A percentile compares a stretch with the other conserved stretches of the same genome.
phyloP scores from a whole-genome alignment of 164 flowering plant species.

The Tetrastigma voinierianum region DNA sequence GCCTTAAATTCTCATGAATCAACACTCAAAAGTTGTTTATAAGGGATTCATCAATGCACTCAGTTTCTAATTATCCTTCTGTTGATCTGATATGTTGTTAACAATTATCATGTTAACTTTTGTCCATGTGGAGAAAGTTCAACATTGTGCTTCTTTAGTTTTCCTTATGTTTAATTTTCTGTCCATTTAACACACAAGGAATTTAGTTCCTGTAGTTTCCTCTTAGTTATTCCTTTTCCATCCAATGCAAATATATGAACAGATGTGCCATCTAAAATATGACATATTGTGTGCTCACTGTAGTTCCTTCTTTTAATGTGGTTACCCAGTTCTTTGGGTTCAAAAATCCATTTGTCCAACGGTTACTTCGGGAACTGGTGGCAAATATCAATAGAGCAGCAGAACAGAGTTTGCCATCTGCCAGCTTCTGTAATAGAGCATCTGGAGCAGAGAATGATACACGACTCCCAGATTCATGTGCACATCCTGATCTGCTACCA shows the following conservation, averaged over 20 bases:
- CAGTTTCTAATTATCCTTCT: too few relatives aligned
- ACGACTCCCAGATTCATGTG: too few relatives aligned
- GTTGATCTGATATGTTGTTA: too few relatives aligned
- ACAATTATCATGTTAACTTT: too few relatives aligned
- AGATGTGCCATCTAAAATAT: too few relatives aligned
- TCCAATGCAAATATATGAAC: not conserved
- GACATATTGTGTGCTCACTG: not conserved
- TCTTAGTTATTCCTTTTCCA: not conserved
- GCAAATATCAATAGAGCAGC: constrained; percentile 53
- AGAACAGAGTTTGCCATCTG: constrained; percentile 30
- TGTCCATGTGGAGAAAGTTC: too few relatives aligned
- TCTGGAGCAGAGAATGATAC: not conserved
- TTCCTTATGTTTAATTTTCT: not conserved
- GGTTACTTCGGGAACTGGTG: constrained; percentile 80
- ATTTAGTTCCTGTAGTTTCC: not conserved
- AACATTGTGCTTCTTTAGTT: not conserved
- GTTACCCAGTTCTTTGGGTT: constrained; percentile 90
- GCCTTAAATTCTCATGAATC: too few relatives aligned
- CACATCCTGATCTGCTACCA: too few relatives aligned
- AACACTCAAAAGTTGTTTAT: too few relatives aligned
- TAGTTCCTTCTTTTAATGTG: constrained; percentile 9
- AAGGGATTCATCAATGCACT: too few relatives aligned
- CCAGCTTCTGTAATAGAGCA: constrained; percentile 30
- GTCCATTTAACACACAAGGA: not conserved
- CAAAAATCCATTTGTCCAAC: constrained; percentile 73